A percentile compares a stretch with the other conserved stretches of the same genome.
These are phyloP conservation scores for Umbellularia californica DNA, from an alignment of 164 flowering plant species.

Conservation along the genomic window DNA sequence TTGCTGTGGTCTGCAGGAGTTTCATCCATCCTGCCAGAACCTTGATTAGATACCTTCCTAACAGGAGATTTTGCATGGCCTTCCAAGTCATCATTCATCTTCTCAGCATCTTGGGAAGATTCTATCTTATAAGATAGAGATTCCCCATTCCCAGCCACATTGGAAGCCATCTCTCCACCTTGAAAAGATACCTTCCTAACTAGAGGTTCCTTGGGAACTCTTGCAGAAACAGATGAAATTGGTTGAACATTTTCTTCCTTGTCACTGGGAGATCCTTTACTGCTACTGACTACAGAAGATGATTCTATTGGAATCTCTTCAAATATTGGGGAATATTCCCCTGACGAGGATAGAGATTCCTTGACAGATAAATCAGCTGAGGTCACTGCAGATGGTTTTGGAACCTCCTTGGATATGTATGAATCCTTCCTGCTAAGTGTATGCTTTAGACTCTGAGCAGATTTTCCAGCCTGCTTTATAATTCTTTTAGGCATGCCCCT, in stretches of 20 bases:
- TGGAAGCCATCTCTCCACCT: background rate
- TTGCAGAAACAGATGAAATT: background rate
- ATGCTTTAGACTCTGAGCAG: slow-evolving; percentile 23
- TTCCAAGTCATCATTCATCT: background rate
- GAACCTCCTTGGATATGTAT: background rate
- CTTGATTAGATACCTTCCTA: no score
- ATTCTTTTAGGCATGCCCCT: slow-evolving; percentile 52
- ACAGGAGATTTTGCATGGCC: no score
- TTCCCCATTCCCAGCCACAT: background rate
- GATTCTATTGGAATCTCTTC: background rate
- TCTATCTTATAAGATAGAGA: no score
- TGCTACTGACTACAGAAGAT: background rate
- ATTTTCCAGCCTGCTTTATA: slow-evolving; percentile 28
- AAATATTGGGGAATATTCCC: slow-evolving; percentile 2
- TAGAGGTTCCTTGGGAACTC: background rate
- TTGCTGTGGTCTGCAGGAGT: no score
- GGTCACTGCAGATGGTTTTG: background rate
- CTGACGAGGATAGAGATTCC: slow-evolving; percentile 6
- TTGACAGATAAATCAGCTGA: background rate
- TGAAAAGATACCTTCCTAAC: slow-evolving; percentile 1
- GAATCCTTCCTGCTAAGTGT: slow-evolving; percentile 2
- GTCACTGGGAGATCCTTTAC: slow-evolving; percentile 3
- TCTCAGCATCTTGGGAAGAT: no score
- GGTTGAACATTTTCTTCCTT: background rate
- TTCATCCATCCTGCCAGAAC: no score